Conservation (phyloP, 2,329 filamentous ascomycete genomes). For the Acarospora socialis region DNA sequence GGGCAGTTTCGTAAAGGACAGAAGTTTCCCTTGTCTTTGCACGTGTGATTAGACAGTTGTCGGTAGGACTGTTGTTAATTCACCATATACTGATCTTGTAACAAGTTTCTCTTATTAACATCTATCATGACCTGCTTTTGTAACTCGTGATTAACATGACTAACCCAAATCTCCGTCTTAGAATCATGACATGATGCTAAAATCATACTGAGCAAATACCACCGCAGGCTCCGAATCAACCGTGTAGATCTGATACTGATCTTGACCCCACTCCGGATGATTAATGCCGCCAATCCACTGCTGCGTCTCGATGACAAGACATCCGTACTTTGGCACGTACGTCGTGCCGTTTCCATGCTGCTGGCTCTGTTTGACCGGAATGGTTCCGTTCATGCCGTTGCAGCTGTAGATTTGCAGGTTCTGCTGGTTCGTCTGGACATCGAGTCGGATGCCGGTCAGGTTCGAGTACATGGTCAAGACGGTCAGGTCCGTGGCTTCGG, state of each 20-base stretch:
- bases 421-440: slow-evolving; percentile 70
- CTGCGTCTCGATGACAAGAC: slow-evolving; percentile 80
- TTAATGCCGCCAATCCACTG: slow-evolving; percentile 93
- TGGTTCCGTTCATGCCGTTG: slow-evolving; percentile 55
- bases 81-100: no score
- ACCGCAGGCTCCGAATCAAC: slow-evolving; percentile 11
- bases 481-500: slow-evolving; percentile 23
- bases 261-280: slow-evolving; percentile 70
- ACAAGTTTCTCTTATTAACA: no score
- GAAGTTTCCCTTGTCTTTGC: no score
- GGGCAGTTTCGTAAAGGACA: no score
- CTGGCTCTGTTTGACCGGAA: slow-evolving; percentile 28
- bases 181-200: slow-evolving; percentile 7
- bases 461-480: slow-evolving; percentile 52
- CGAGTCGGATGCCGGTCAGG: slow-evolving; percentile 65
- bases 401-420: slow-evolving; percentile 85
- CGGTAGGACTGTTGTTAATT: no score
- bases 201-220: slow-evolving; percentile 13
- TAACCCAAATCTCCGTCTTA: no score
- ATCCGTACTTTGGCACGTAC: slow-evolving; percentile 54
- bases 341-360: slow-evolving; percentile 27
- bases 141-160: no score
- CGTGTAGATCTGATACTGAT: slow-evolving; percentile 33
- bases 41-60: no score
- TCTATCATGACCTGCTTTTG: no score